A percentile compares a stretch with the other conserved stretches of the same genome.
These are phyloP conservation scores for Sisymbrium irio DNA, from an alignment of 345 rosid genomes.

Conservation along the genomic window DNA sequence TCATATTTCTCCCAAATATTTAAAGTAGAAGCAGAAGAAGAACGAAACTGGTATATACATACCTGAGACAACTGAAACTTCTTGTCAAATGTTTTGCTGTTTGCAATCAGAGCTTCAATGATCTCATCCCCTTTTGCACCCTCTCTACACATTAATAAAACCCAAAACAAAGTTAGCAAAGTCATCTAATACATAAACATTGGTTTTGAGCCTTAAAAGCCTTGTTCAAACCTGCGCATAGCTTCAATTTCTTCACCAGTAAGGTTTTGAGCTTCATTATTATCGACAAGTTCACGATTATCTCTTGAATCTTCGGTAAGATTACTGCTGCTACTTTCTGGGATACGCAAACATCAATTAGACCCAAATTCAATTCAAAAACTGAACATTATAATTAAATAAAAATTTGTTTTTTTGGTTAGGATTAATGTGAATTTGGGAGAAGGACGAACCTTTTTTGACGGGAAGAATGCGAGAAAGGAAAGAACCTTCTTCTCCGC, in stretches of 20 bases:
- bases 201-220: too few relatives aligned
- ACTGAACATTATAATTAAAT: not conserved
- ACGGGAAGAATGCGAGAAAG: conserved; percentile 53
- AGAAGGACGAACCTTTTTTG: conserved; percentile 43
- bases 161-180: not conserved
- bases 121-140: conserved; percentile 89
- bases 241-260: conserved; percentile 80
- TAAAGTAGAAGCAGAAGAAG: conserved; percentile 12
- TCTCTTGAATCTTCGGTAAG: conserved; percentile 56
- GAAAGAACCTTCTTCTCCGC: conserved; percentile 52
- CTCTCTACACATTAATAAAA: conserved; percentile 47
- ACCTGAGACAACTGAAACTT: conserved; percentile 83
- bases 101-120: conserved; percentile 87
- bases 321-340: conserved; percentile 42
- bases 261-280: conserved; percentile 78
- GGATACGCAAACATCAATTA: conserved; percentile 9
- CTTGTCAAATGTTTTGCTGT: conserved; percentile 86
- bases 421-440: not conserved
- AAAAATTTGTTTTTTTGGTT: not conserved
- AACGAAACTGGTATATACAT: not conserved
- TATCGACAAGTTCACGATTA: conserved; percentile 69
- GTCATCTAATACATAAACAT: not conserved
- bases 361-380: conserved; percentile 1
- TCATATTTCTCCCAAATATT: not conserved
- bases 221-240: conserved; percentile 56